phyloP scores from a whole-genome alignment of 2,329 filamentous ascomycete genomes.

The Fusarium oxysporum region DNA sequence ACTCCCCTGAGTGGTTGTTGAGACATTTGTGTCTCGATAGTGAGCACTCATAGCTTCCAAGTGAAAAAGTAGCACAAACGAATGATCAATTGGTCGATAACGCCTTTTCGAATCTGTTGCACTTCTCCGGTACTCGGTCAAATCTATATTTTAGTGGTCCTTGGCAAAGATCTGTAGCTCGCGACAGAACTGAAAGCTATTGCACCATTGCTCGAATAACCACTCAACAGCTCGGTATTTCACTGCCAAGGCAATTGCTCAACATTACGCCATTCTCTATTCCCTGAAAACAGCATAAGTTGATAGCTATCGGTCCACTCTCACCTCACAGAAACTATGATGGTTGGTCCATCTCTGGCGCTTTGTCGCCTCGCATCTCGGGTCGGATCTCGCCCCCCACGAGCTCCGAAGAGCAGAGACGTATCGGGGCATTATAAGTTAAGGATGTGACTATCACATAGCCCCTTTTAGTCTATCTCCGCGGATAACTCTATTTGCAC shows the following conservation, averaged over 20 bases:
- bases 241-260: not conserved
- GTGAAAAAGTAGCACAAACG: not conserved
- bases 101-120: not conserved
- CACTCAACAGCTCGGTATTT: not conserved
- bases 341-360: not conserved
- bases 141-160: too few species aligned
- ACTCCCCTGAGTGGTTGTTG: not conserved
- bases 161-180: not conserved
- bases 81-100: not conserved
- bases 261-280: not conserved
- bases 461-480: not conserved
- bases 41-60: not conserved
- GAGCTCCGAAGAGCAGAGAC: not conserved
- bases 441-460: accelerated
- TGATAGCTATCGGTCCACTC: not conserved
- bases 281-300: not conserved
- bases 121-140: not conserved
- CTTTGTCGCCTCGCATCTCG: not conserved
- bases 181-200: not conserved
- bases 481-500: not conserved
- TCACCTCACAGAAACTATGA: not conserved
- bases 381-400: not conserved
- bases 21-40: not conserved
- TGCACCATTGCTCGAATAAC: not conserved
- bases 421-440: accelerated